Evolutionary conservation across 2,329 filamentous ascomycete genomes (phyloP).

Genomic region (Fusarium staphyleae): DNA sequence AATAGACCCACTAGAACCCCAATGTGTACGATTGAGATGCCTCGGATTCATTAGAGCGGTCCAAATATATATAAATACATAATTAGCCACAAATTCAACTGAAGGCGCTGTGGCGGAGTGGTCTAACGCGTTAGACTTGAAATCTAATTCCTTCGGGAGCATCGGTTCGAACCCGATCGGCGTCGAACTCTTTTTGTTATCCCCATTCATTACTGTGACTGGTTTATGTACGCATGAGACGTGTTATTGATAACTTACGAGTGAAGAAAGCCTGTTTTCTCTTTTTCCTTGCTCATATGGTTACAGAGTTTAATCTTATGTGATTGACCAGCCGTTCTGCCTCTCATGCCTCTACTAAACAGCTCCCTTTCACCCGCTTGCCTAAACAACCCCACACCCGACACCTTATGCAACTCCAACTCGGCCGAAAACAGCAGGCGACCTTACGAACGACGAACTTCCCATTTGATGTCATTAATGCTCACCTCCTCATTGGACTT

Average conservation of each 20-base stretch:
- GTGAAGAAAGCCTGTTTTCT: too few species aligned
- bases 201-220: too few species aligned
- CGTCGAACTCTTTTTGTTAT: slow-evolving; percentile 1
- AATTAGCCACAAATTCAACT: too few species aligned
- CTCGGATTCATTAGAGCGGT: too few species aligned
- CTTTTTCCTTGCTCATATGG: too few species aligned
- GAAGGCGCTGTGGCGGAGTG: slow-evolving; percentile 8
- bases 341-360: background rate
- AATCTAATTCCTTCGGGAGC: slow-evolving; percentile 11
- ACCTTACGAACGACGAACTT: slow-evolving; percentile 73
- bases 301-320: too few species aligned
- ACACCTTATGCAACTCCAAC: background rate
- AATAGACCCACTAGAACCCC: too few species aligned
- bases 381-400: background rate
- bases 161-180: slow-evolving; percentile 10
- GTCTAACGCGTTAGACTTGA: slow-evolving; percentile 11
- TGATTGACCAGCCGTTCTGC: background rate
- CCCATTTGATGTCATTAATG: slow-evolving; percentile 89
- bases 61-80: too few species aligned
- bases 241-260: too few species aligned
- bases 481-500: slow-evolving; percentile 91
- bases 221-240: too few species aligned
- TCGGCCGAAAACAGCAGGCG: background rate
- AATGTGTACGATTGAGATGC: too few species aligned
- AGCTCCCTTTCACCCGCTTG: background rate